phyloP scores from a whole-genome alignment of 257 asterid genomes.

The Solanum peruvianum region DNA sequence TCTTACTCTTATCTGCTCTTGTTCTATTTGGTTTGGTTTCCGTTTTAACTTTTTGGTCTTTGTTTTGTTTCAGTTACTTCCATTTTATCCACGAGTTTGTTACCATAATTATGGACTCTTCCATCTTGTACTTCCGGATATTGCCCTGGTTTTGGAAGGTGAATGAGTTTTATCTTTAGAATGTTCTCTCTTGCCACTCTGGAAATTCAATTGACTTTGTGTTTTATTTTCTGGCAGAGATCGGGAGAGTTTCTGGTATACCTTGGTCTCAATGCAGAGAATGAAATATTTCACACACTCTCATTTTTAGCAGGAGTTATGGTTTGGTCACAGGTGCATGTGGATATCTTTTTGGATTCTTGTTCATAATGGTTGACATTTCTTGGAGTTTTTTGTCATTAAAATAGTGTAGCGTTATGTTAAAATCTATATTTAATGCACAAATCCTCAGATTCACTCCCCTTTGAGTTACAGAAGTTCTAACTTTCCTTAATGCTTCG shows the following conservation, averaged over 20 bases:
- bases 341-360: background rate
- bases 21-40: background rate
- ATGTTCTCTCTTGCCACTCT: background rate
- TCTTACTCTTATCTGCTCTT: background rate
- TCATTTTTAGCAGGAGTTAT: constrained; percentile 85
- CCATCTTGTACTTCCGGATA: constrained; percentile 64
- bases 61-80: constrained; percentile 43
- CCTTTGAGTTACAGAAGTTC: background rate
- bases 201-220: background rate
- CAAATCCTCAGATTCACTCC: background rate
- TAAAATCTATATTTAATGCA: background rate
- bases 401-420: background rate
- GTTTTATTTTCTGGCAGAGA: constrained; percentile 29
- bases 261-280: constrained; percentile 62
- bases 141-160: constrained; percentile 99
- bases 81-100: constrained; percentile 82
- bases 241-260: constrained; percentile 59
- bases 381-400: background rate
- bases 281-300: constrained; percentile 78
- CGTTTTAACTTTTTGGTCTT: constrained; percentile 4
- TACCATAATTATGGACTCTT: constrained; percentile 70
- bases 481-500: background rate
- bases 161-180: constrained; percentile 6
- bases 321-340: constrained; percentile 89
- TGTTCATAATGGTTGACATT: background rate